Evolutionary conservation across 177 flowering plant species (phyloP).

Genomic region (Vitis hybrid): DNA sequence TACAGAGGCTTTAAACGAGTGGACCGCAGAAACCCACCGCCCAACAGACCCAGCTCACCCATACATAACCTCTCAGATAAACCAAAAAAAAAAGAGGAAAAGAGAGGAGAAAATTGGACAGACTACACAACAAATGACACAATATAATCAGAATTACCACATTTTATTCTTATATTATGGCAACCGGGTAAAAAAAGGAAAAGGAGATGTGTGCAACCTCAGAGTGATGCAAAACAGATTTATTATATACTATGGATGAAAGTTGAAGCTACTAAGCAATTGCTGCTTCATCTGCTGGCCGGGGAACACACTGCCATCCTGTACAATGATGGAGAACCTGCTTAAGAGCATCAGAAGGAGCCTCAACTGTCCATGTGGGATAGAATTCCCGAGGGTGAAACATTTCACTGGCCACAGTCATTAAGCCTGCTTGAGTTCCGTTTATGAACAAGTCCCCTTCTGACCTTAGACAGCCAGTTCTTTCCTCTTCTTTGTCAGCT

Average conservation of each 20-base stretch:
- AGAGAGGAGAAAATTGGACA: too few relatives aligned
- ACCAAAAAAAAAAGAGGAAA: too few relatives aligned
- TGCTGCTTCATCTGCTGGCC: slow-evolving; percentile 39
- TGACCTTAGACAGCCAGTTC: slow-evolving; percentile 62
- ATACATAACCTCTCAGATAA: too few relatives aligned
- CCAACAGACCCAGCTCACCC: too few relatives aligned
- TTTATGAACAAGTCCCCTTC: slow-evolving; percentile 76
- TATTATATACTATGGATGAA: background rate
- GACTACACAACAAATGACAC: too few relatives aligned
- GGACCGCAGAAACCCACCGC: too few relatives aligned
- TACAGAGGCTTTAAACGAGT: too few relatives aligned
- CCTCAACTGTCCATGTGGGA: slow-evolving; percentile 64
- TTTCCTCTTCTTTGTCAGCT: slow-evolving; percentile 55
- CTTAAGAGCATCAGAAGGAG: slow-evolving; percentile 60
- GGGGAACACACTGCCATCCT: slow-evolving; percentile 69
- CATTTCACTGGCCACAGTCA: slow-evolving; percentile 15
- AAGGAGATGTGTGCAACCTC: too few relatives aligned
- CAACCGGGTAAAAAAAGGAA: too few relatives aligned
- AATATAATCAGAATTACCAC: too few relatives aligned
- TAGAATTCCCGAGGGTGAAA: slow-evolving; percentile 66
- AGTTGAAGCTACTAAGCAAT: slow-evolving; percentile 1
- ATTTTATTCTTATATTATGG: too few relatives aligned
- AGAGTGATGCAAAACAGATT: too few relatives aligned
- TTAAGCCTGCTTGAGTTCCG: slow-evolving; percentile 54
- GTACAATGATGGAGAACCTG: slow-evolving; percentile 53